Evolutionary conservation across 2,329 filamentous ascomycete species (phyloP).

Genomic region (Ophiostoma sp.): DNA sequence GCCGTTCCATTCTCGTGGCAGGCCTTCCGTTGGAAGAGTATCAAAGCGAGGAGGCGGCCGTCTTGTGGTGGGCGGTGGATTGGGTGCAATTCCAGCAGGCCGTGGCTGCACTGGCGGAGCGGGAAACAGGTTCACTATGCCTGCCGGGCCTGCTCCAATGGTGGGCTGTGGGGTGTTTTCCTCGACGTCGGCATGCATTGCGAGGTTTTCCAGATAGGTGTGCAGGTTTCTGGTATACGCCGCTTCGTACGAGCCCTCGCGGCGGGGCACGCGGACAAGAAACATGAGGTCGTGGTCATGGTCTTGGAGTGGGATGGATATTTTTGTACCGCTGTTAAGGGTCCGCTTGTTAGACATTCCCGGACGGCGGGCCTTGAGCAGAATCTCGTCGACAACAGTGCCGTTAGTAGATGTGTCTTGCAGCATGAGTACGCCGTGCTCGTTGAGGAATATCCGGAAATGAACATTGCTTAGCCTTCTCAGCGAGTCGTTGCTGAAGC

Average conservation of each 20-base stretch:
- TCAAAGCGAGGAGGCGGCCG: conserved; percentile 21
- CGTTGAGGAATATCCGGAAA: conserved; percentile 87
- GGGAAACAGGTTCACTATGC: conserved; percentile 39
- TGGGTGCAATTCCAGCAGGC: not conserved
- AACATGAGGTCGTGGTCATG: conserved; percentile 63
- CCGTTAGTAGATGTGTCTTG: conserved; percentile 96
- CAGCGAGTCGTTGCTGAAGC: conserved; percentile 59
- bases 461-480: conserved; percentile 88
- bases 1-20: conserved; percentile 70
- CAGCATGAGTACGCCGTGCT: conserved; percentile 81
- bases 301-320: conserved; percentile 60
- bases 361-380: conserved; percentile 46
- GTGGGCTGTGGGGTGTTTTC: conserved; percentile 36
- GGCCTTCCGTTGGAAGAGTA: conserved; percentile 34
- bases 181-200: conserved; percentile 28
- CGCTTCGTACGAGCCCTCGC: conserved; percentile 59
- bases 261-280: conserved; percentile 75
- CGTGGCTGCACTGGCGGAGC: not conserved
- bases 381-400: conserved; percentile 71
- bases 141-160: conserved; percentile 44
- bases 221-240: conserved; percentile 64
- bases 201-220: conserved; percentile 53
- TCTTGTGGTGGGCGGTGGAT: conserved; percentile 13
- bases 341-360: conserved; percentile 47
- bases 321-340: conserved; percentile 65